Evolutionary conservation across 139 green algal species (phyloP), one percentile per base, ranked within the genome.

Genomic region (Marvania coccoides): DNA sequence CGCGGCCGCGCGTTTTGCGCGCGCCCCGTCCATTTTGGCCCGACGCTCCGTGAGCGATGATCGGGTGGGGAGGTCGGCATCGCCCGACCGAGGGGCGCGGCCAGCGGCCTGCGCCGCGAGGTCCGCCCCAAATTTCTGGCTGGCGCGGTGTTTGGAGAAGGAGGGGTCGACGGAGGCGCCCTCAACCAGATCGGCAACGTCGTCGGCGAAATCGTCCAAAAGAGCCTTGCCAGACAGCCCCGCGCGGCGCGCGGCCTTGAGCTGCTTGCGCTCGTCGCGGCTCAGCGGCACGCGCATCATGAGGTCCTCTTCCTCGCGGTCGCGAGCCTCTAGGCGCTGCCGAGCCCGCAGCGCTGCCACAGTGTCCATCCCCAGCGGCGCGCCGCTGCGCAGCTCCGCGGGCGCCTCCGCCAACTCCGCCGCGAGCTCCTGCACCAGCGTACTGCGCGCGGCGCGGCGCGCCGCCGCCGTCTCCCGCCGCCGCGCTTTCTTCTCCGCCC

Each of bases 201-300:
- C 92, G 65, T 96, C 92, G 3, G 83, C 85, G 79, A 98, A 96
- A 80, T 97, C 92, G 53, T 94, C 88, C 58, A 96, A 58, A 66
- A 90, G 70, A 9, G 57, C 74, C 33, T 73, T 72, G 34, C 81
- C 71, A 1, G 72, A 60, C 13, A 89, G 70, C 14, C 70, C 82
- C 15, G 54, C 69, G 9, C 81, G 58, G 6, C 70, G 65, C 35
- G 78, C 64, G 15, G 71, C 69, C 64, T 90, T 87, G 33, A 95
- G 78, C 51, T 73, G 58, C 79, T 89, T 88, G 26, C 76, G 76
- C 82, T 97, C 88, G 51, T 87, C 81, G 76, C 85, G 87, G 51
- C 58, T 84, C 55, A 96, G 78, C 2, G 87, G 81, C 75, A 96
- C 87, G 14, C 89, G 87, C 58, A 80, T 58, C 67, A 98, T 92